Conservation (phyloP, 2,329 filamentous ascomycete genomes). For the Ploettnerulaceae sp. region DNA sequence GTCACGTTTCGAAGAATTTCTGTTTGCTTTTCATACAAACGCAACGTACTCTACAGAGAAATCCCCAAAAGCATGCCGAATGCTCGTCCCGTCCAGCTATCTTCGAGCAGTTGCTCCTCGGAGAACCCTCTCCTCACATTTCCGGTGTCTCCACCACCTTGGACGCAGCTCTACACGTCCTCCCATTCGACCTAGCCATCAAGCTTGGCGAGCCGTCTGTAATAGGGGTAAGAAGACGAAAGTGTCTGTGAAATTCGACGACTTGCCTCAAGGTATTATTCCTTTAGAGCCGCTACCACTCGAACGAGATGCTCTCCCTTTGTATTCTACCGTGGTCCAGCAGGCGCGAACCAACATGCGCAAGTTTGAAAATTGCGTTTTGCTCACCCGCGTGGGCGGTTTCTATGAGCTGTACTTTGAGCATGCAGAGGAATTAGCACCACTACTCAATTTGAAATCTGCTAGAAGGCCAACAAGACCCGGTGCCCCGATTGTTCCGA, state of each 20-base stretch:
- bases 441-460: conserved; percentile 82
- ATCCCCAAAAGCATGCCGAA: conserved; percentile 13
- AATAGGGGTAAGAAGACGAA: conserved; percentile 51
- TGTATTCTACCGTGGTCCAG: conserved; percentile 82
- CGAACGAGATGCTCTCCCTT: conserved; percentile 44
- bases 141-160: conserved; percentile 6
- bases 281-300: conserved; percentile 35
- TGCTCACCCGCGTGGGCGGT: conserved; percentile 86
- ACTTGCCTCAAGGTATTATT: conserved; percentile 50
- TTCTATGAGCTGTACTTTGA: conserved; percentile 99
- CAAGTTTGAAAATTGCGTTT: conserved; percentile 83
- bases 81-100: conserved; percentile 12
- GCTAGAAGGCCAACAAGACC: conserved; percentile 69
- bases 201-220: conserved; percentile 53
- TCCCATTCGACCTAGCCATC: conserved; percentile 46
- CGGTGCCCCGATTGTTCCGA: conserved; percentile 67
- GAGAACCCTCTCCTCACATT: neutral
- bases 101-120: conserved; percentile 10
- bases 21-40: neutral
- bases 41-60: neutral
- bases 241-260: conserved; percentile 49
- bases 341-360: conserved; percentile 87
- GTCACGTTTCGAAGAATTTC: conserved; percentile 2
- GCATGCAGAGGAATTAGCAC: conserved; percentile 84
- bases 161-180: conserved; percentile 1